Evolutionary conservation across 257 asterid species (phyloP).

Genomic region (Solanum chiquidenum): DNA sequence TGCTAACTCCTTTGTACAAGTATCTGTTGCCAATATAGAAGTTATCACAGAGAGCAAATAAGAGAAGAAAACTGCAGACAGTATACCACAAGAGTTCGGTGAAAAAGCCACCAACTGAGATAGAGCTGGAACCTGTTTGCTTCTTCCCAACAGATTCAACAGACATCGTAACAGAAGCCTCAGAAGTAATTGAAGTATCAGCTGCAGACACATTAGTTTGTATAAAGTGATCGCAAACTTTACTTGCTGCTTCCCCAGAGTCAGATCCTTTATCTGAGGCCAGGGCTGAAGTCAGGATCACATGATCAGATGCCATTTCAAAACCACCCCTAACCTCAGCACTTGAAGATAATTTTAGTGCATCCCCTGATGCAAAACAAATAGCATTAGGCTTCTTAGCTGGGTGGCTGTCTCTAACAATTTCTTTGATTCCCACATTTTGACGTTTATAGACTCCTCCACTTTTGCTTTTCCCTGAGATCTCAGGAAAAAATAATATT

Average conservation of each 20-base stretch:
- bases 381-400: conserved; percentile 1
- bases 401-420: conserved; percentile 14
- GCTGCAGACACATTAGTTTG: neutral
- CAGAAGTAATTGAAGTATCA: conserved; percentile 8
- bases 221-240: neutral
- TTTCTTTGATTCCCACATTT: conserved; percentile 36
- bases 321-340: conserved; percentile 12
- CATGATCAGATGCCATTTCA: conserved; percentile 6
- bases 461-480: conserved; percentile 19
- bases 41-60: neutral
- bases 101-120: conserved; percentile 7
- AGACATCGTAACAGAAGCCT: neutral
- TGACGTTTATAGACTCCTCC: conserved; percentile 40
- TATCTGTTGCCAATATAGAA: neutral
- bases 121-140: conserved; percentile 15
- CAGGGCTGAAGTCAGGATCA: neutral
- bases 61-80: neutral
- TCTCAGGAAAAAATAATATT: conserved; percentile 11
- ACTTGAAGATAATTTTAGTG: conserved; percentile 1
- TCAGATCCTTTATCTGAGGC: conserved; percentile 8
- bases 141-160: conserved; percentile 16
- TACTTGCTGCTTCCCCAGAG: conserved; percentile 6
- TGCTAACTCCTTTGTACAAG: conserved; percentile 1
- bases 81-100: conserved; percentile 22
- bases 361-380: conserved; percentile 14